A percentile compares a stretch with the other conserved stretches of the same genome.
phyloP scores from a whole-genome alignment of 2,329 filamentous ascomycete genomes.

The Cladophialophora exuberans region DNA sequence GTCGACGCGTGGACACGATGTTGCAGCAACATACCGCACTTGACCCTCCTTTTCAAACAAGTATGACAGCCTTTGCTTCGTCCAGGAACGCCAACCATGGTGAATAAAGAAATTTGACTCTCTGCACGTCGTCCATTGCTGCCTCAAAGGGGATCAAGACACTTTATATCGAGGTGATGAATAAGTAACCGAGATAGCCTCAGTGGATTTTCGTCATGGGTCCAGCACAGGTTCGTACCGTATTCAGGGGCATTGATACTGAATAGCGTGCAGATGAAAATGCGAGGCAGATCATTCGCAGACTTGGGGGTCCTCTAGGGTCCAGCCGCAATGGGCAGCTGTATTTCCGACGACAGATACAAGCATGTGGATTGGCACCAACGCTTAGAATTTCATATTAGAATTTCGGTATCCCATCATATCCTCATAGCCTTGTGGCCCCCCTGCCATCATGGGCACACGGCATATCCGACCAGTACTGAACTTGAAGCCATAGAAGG shows the following conservation, averaged over 20 bases:
- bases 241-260: neutral
- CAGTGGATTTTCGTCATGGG: conserved; percentile 2
- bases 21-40: conserved; percentile 26
- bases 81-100: conserved; percentile 30
- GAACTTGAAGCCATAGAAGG: too few species aligned
- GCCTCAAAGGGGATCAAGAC: conserved; percentile 19
- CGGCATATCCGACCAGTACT: neutral
- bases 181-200: conserved; percentile 1
- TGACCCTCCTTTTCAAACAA: conserved; percentile 27
- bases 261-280: neutral
- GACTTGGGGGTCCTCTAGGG: neutral
- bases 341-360: neutral
- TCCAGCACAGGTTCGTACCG: neutral
- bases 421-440: too few species aligned
- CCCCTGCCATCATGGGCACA: neutral
- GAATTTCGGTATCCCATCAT: neutral
- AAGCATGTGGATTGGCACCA: neutral
- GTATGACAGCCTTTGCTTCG: conserved; percentile 31
- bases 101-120: conserved; percentile 8
- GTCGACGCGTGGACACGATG: neutral
- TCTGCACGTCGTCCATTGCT: conserved; percentile 23
- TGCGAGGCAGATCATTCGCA: conserved; percentile 5
- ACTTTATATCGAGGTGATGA: conserved; percentile 17
- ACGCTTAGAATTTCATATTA: neutral
- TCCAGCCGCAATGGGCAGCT: conserved; percentile 6